phyloP scores from a whole-genome alignment of 2,329 filamentous ascomycete species.

The Parastagonospora avenae region DNA sequence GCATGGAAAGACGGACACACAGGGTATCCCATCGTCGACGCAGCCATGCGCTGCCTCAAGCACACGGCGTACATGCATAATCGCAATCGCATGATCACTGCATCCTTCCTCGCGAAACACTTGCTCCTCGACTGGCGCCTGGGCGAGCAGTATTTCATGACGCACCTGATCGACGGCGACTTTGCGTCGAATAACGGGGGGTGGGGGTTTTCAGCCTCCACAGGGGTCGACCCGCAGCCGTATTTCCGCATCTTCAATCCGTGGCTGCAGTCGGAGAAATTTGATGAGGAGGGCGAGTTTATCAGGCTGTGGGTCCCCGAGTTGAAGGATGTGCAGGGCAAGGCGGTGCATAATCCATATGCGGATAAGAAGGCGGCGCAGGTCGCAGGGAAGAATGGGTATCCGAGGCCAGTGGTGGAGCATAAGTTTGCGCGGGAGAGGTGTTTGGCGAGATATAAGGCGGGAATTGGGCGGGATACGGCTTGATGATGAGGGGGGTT shows the following conservation, averaged over 20 bases:
- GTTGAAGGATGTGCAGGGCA: conserved; percentile 65
- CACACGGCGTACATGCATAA: conserved; percentile 60
- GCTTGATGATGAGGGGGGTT: conserved; percentile 29
- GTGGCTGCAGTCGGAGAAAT: conserved; percentile 81
- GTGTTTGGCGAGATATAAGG: conserved; percentile 73
- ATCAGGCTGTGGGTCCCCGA: conserved; percentile 85
- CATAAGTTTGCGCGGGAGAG: conserved; percentile 72
- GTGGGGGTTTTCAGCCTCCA: conserved; percentile 69
- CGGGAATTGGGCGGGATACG: conserved; percentile 60
- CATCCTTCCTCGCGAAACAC: conserved; percentile 57
- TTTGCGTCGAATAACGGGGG: conserved; percentile 63
- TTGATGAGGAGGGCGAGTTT: conserved; percentile 78
- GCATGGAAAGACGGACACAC: conserved; percentile 64
- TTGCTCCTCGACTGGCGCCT: conserved; percentile 57
- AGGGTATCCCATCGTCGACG: conserved; percentile 57
- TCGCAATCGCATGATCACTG: conserved; percentile 57
- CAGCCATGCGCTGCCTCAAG: conserved; percentile 58
- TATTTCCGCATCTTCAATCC: conserved; percentile 94
- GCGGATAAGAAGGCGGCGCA: conserved; percentile 58
- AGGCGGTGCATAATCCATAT: conserved; percentile 83
- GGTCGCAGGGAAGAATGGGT: conserved; percentile 68
- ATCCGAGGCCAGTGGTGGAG: conserved; percentile 75
- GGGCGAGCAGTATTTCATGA: conserved; percentile 59
- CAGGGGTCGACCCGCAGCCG: conserved; percentile 82
- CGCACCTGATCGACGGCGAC: conserved; percentile 55